These are phyloP conservation scores for Auxenochlorella pyrenoidosa DNA, from an alignment of 139 green algal species.

Conservation along the genomic window DNA sequence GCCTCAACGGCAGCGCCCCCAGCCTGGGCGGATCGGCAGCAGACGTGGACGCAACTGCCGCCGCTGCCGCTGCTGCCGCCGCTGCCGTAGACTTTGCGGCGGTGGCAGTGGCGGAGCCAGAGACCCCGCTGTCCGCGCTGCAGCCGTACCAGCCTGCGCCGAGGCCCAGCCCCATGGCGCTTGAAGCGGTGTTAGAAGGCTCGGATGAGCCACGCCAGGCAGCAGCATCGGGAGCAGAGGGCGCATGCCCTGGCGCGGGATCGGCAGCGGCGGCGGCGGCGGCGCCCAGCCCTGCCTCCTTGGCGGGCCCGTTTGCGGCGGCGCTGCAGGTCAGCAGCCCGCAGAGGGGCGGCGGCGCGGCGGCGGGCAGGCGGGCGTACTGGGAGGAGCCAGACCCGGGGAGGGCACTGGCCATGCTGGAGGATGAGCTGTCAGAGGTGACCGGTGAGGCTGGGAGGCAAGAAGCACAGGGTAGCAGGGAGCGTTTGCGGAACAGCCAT, in stretches of 20 bases:
- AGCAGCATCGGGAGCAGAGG: no score
- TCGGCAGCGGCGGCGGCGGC: conserved; percentile 18
- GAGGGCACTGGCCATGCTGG: conserved; percentile 60
- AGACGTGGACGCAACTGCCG: not conserved
- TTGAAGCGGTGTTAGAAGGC: not conserved
- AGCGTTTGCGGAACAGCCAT: not conserved
- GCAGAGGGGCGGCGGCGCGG: not conserved
- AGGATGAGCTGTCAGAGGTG: conserved; percentile 50
- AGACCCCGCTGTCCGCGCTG: conserved; percentile 16
- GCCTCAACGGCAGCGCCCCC: not conserved
- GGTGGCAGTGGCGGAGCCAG: not conserved
- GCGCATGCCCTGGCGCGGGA: not conserved
- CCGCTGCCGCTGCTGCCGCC: not conserved
- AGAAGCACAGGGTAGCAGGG: not conserved
- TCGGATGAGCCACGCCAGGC: not conserved
- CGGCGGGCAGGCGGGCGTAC: not conserved
- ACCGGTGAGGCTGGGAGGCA: not conserved
- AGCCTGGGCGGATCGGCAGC: not conserved
- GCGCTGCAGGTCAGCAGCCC: not conserved
- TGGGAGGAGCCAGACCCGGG: conserved; percentile 16
- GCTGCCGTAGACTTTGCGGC: not conserved
- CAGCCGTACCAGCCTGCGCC: not conserved
- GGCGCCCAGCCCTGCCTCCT: not conserved
- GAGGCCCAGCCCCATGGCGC: not conserved
- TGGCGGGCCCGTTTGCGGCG: conserved; percentile 8